Evolutionary conservation across 805 yeast species (phyloP), one percentile per base, ranked within the genome.

Genomic region (Wilhelminamyces savonicus): DNA sequence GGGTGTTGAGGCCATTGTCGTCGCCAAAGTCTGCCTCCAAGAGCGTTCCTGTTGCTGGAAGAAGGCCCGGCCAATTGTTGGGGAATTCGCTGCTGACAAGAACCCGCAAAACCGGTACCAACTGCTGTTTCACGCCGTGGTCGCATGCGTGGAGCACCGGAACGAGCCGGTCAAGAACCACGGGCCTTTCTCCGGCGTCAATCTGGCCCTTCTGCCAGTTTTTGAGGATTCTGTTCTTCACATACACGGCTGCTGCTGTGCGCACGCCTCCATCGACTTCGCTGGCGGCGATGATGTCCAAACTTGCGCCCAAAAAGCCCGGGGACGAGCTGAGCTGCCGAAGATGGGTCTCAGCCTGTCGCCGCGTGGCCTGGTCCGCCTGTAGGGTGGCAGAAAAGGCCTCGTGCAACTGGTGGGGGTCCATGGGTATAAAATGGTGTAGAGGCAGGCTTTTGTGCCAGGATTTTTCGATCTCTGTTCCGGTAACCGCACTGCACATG

Each of bases 231-330:
- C 77, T 68, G 54, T 90, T 88, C 52, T 90, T 90, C 54, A 86
- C 74, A 54, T 76, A 85, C 4, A 90, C 78, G 0, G 92, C 87
- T 2, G 94, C 81, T 9, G 94, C 83, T 28, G 75, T 61, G 42
- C 78, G 71, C 28, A 82, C 66, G 15, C 66, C 71, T 2, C 37
- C 13, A 15, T 28, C 20, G 23, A 32, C 31, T 11, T 23, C 29
- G 11, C 35, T 21, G 37, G 37, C 71, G 12, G 70, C 51, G 13
- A 86, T 66, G 29, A 87, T 79, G 48, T 84, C 90, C 27, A 90
- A 60, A 53, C 95, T 83, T 2, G 90, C 88, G 4, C 82, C 82
- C 23, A 85, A 59, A 48, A 88, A 88, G 4, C 94, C 95, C 1
- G 82, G 75, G 3, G 68, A 53, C 17, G 49, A 44, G 28, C 79